Percentiles rank a stretch among this genome's conserved stretches.
Evolutionary conservation across 176 grass and related monocot species (phyloP).

Genomic region (Tillandsia fasciculata): DNA sequence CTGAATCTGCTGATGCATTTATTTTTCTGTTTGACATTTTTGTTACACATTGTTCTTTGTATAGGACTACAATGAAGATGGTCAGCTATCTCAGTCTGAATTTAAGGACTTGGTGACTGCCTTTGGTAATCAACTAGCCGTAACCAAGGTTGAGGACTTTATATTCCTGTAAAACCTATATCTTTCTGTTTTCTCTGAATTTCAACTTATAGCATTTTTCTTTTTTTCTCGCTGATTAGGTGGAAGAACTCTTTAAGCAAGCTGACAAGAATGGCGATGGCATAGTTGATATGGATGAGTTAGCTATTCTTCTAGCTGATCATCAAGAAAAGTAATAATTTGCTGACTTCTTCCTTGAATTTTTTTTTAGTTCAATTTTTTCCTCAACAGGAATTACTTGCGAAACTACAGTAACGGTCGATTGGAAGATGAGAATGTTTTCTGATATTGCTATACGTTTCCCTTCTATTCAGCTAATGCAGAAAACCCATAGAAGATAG

Average conservation of each 20-base stretch:
- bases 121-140: constrained; percentile 71
- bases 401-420: neutral
- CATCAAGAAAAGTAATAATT: constrained; percentile 78
- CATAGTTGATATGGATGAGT: constrained; percentile 93
- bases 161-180: neutral
- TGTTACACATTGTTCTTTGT: constrained; percentile 12
- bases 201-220: constrained; percentile 9
- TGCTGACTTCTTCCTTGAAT: constrained; percentile 10
- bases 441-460: neutral
- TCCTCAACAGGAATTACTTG: neutral
- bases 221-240: constrained; percentile 32
- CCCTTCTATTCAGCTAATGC: neutral
- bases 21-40: neutral
- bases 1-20: neutral
- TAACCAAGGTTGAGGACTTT: constrained; percentile 46
- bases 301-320: constrained; percentile 60
- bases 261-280: constrained; percentile 87
- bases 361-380: neutral
- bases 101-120: constrained; percentile 86
- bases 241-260: constrained; percentile 74
- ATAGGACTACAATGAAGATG: constrained; percentile 78
- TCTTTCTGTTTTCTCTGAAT: constrained; percentile 8
- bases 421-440: neutral
- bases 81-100: constrained; percentile 58
- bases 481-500: no score